Percentiles rank a stretch among this genome's conserved stretches.
Conservation (phyloP, 176 grass and related monocot species). For the Triticum monococcum region DNA sequence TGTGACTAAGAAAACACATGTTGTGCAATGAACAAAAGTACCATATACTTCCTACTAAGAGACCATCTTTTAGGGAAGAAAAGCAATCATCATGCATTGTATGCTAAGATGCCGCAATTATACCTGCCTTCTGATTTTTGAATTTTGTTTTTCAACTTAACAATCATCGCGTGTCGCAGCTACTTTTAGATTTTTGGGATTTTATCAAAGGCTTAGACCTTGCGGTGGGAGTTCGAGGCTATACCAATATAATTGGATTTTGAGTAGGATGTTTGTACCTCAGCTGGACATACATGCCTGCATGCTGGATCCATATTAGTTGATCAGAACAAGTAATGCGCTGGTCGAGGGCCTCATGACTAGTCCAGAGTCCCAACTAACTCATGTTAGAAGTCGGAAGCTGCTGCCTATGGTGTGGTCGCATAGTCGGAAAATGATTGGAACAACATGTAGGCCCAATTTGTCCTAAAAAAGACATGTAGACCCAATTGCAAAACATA, state of each 20-base stretch:
- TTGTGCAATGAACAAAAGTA: no score
- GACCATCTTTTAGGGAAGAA: no score
- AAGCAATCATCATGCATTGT: no score
- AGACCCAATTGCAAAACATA: background rate
- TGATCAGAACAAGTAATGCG: background rate
- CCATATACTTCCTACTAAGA: no score
- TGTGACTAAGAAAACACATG: no score
- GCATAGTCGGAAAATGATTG: background rate
- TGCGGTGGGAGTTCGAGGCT: background rate
- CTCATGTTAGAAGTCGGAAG: background rate
- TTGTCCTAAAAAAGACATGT: no score
- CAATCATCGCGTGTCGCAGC: no score
- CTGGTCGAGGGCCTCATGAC: background rate
- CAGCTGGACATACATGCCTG: background rate
- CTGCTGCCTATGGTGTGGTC: no score
- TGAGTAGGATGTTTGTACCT: background rate
- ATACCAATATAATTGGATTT: background rate
- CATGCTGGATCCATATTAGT: background rate
- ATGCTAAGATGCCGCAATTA: no score
- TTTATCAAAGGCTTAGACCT: background rate
- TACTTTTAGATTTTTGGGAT: background rate
- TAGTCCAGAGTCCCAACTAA: constrained; percentile 18
- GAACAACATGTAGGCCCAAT: background rate
- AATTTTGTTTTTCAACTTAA: no score
- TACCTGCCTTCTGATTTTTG: no score